Conservation (phyloP, 1,284 basidiomycete genomes). For the Ceratobasidium theobromae region DNA sequence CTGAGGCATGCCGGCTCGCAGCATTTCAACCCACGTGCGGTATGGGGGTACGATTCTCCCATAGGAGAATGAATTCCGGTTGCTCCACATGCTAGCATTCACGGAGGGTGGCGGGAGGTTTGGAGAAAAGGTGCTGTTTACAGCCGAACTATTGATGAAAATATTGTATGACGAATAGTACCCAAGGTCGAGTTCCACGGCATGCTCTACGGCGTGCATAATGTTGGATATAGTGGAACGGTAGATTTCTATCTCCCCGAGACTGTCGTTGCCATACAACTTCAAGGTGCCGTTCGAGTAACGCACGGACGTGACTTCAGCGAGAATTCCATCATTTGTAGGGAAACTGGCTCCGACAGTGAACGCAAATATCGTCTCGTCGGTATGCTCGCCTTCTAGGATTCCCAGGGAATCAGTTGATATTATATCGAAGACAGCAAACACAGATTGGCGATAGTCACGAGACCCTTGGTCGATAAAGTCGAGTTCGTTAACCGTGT, state of each 20-base stretch:
- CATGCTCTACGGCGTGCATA: not conserved
- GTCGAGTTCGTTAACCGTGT: not conserved
- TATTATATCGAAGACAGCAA: slow-evolving; percentile 18
- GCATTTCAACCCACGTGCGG: slow-evolving; percentile 2
- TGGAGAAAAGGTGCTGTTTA: not conserved
- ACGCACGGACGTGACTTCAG: not conserved
- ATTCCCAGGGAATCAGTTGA: slow-evolving; percentile 19
- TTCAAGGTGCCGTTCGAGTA: not conserved
- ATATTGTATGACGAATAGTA: not conserved
- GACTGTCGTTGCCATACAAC: not conserved
- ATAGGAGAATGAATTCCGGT: not conserved
- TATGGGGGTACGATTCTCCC: not conserved
- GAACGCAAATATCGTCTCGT: not conserved
- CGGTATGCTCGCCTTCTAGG: not conserved
- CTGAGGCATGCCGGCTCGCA: not conserved
- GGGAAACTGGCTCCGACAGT: not conserved
- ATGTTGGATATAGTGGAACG: slow-evolving; percentile 4
- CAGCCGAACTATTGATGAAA: not conserved
- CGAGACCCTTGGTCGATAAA: slow-evolving; percentile 2
- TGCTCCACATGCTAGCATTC: not conserved
- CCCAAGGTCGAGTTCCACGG: slow-evolving; percentile 14
- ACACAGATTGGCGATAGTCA: slow-evolving; percentile 14
- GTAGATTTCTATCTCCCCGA: slow-evolving; percentile 3
- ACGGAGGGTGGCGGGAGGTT: not conserved
- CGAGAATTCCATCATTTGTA: too few species aligned